Percentiles rank a stretch among this genome's conserved stretches.
Evolutionary conservation across 139 green algal species (phyloP).

Genomic region (Astrephomene gubernaculifera): DNA sequence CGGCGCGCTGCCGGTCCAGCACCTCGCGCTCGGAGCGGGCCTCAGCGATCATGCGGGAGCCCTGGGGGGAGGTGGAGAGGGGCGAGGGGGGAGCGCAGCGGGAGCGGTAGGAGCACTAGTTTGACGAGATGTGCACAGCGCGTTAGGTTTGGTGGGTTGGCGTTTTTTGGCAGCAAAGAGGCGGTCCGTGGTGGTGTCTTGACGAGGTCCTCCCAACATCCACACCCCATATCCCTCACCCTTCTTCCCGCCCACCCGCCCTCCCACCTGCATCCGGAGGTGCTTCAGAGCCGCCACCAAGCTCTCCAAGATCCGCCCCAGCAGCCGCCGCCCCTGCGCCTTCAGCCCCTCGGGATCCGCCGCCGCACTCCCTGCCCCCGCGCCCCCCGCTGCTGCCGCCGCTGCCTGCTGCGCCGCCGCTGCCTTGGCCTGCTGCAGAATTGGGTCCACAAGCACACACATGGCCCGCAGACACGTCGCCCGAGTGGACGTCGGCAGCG

Average conservation of each 20-base stretch:
- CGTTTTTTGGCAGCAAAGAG: too few species aligned
- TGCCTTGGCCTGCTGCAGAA: constrained; percentile 36
- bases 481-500: constrained; percentile 20
- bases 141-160: too few species aligned
- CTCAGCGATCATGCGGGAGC: constrained; percentile 26
- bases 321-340: constrained; percentile 64
- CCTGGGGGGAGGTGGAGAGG: constrained; percentile 10
- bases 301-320: constrained; percentile 85
- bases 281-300: constrained; percentile 84
- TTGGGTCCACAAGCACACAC: constrained; percentile 41
- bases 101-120: too few species aligned
- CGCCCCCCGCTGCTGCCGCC: constrained; percentile 37
- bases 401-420: constrained; percentile 6
- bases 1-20: constrained; percentile 36
- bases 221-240: background rate
- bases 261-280: constrained; percentile 53
- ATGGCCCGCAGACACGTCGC: constrained; percentile 36
- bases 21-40: constrained; percentile 40
- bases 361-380: constrained; percentile 69
- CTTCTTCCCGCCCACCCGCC: background rate
- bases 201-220: too few species aligned
- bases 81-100: too few species aligned
- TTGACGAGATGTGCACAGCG: too few species aligned
- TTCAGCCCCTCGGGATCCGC: constrained; percentile 71
- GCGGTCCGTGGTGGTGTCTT: too few species aligned